These are phyloP conservation scores for Magnaporthales sp. DNA, from an alignment of 2,329 filamentous ascomycete genomes.

Conservation along the genomic window DNA sequence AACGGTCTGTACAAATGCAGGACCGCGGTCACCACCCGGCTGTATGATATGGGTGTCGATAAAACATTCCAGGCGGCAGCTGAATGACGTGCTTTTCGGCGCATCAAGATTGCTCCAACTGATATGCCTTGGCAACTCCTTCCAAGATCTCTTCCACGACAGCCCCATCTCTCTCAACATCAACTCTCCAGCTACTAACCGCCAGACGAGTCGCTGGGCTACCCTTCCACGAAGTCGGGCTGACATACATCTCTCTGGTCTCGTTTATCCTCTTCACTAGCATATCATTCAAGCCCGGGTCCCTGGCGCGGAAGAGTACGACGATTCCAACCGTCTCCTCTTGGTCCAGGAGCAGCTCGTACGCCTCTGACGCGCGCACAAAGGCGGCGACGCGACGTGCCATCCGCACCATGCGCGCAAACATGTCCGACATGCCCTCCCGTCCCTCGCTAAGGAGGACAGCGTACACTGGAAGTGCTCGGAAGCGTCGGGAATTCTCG, in stretches of 20 bases:
- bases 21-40: neutral
- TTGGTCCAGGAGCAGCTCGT: constrained; percentile 54
- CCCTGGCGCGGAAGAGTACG: constrained; percentile 68
- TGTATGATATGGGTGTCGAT: neutral
- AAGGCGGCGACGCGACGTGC: constrained; percentile 59
- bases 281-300: constrained; percentile 52
- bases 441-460: constrained; percentile 67
- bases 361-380: constrained; percentile 51
- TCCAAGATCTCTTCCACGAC: constrained; percentile 56
- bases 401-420: constrained; percentile 63
- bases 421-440: constrained; percentile 58
- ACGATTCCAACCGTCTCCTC: constrained; percentile 42
- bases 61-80: neutral
- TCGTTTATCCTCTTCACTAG: constrained; percentile 68
- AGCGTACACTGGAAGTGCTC: constrained; percentile 83
- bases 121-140: neutral
- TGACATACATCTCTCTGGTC: constrained; percentile 70
- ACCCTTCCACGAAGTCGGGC: constrained; percentile 70
- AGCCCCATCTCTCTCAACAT: constrained; percentile 56
- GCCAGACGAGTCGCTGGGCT: constrained; percentile 71
- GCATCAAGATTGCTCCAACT: neutral
- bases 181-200: constrained; percentile 75
- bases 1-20: neutral
- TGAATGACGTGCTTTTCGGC: neutral
- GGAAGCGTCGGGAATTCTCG: constrained; percentile 86